Evolutionary conservation across 331 rosid genomes (phyloP).

Genomic region (Rosa hybrid): DNA sequence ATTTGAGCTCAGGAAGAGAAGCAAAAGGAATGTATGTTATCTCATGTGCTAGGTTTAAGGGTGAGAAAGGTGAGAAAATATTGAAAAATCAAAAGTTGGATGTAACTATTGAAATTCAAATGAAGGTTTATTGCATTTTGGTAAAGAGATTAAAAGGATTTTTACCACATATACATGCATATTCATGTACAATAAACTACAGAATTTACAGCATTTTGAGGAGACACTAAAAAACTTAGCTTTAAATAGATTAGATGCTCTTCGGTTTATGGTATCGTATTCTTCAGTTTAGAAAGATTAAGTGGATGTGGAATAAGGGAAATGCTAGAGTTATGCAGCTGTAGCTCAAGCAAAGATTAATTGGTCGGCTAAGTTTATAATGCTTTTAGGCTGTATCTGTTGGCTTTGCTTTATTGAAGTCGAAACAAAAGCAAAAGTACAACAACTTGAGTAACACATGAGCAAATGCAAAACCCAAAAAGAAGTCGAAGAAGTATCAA

Average conservation of each 20-base stretch:
- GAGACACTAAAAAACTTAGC: neutral
- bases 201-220: neutral
- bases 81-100: no score
- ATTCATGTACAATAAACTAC: neutral
- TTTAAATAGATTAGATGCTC: neutral
- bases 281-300: neutral
- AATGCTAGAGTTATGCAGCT: neutral
- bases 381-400: no score
- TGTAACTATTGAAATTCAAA: neutral
- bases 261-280: neutral
- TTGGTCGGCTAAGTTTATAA: neutral
- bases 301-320: neutral
- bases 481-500: neutral
- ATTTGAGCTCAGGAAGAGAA: no score
- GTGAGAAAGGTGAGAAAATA: no score
- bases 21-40: no score
- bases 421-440: no score
- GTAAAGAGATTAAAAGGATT: neutral
- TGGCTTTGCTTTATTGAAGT: no score
- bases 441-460: no score
- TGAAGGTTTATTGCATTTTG: neutral
- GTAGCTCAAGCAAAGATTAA: neutral
- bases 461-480: no score
- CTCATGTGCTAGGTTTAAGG: no score
- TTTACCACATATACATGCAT: neutral